Evolutionary conservation across 1,284 basidiomycete genomes (phyloP).

Genomic region (Ceratobasidium papillatum): DNA sequence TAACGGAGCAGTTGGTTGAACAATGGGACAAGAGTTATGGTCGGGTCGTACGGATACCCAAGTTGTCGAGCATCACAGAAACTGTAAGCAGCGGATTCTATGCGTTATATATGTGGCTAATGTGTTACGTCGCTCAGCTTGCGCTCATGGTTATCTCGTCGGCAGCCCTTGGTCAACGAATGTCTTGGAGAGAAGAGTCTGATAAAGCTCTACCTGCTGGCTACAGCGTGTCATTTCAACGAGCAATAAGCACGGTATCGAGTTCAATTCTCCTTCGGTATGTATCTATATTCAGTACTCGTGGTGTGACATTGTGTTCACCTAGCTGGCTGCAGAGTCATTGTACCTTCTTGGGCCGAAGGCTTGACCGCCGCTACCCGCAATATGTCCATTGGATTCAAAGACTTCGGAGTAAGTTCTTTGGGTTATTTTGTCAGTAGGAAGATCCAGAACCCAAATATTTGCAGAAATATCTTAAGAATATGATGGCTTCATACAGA

Average conservation of each 20-base stretch:
- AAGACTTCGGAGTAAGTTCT: constrained; percentile 7
- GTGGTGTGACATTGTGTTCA: too few species aligned
- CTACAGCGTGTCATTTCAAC: constrained; percentile 14
- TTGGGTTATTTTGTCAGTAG: neutral
- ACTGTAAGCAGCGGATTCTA: neutral
- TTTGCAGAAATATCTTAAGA: constrained; percentile 5
- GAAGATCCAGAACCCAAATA: neutral
- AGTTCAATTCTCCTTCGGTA: neutral
- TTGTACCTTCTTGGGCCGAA: neutral
- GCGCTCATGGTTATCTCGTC: constrained; percentile 28
- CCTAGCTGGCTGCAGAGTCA: neutral
- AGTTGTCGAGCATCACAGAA: neutral
- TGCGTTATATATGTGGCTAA: neutral
- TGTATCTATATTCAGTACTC: neutral
- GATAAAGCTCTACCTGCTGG: neutral
- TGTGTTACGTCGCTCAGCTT: neutral
- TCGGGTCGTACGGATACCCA: neutral
- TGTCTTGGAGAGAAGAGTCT: constrained; percentile 8
- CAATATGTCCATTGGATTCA: constrained; percentile 5
- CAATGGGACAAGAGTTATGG: constrained; percentile 1
- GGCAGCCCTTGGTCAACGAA: constrained; percentile 18
- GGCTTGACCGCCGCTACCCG: neutral
- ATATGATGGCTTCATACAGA: constrained; percentile 5
- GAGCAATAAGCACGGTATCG: constrained; percentile 1
- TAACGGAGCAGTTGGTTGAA: neutral